phyloP scores from a whole-genome alignment of 352 stramenopile species.

The Phytophthora pluvialis region DNA sequence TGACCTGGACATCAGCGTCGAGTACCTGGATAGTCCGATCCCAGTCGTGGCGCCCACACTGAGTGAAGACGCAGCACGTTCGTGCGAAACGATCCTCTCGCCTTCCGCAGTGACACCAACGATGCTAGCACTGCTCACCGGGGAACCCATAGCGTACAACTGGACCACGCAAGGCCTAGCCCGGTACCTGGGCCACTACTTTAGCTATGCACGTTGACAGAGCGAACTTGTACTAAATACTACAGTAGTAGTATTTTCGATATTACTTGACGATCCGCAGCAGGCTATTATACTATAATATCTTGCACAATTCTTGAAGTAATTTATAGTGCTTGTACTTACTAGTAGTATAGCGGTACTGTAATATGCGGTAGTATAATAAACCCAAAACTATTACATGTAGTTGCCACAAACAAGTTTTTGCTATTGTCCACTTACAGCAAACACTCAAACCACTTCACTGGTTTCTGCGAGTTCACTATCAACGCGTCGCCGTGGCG shows the following conservation, averaged over 20 bases:
- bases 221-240: too few relatives aligned
- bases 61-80: conserved; percentile 4
- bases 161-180: conserved; percentile 12
- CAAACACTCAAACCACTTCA: conserved; percentile 53
- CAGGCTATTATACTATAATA: too few relatives aligned
- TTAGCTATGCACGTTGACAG: conserved; percentile 13
- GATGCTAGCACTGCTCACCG: conserved; percentile 32
- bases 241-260: too few relatives aligned
- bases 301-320: too few relatives aligned
- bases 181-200: conserved; percentile 15
- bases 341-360: too few relatives aligned
- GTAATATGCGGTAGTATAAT: too few relatives aligned
- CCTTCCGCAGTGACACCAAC: conserved; percentile 19
- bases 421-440: not conserved
- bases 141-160: conserved; percentile 2
- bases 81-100: conserved; percentile 21
- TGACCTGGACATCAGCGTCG: conserved; percentile 26
- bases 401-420: too few relatives aligned
- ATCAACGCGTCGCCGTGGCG: too few relatives aligned
- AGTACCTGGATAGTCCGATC: conserved; percentile 16
- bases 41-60: conserved; percentile 19
- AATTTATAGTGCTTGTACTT: too few relatives aligned
- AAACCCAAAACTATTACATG: too few relatives aligned
- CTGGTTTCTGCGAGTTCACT: conserved; percentile 21
- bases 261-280: too few relatives aligned